Evolutionary conservation across 345 rosid species (phyloP).

Genomic region (Arabidopsis suecica): DNA sequence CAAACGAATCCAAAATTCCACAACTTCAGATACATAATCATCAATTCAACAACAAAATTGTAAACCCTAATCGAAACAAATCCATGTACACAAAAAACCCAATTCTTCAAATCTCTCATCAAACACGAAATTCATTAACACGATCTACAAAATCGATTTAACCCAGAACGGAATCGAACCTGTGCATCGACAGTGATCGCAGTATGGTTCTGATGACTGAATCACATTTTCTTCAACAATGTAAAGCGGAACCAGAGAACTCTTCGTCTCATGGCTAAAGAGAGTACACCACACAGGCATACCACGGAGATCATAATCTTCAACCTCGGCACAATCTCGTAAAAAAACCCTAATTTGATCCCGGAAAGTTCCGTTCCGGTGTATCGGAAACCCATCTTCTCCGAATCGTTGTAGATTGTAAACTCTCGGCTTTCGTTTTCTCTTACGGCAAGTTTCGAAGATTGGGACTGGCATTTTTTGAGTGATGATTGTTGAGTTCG

Average conservation of each 20-base stretch:
- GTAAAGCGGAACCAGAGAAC: conserved; percentile 65
- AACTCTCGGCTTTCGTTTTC: conserved; percentile 62
- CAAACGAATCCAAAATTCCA: neutral
- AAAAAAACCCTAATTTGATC: conserved; percentile 66
- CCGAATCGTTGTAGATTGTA: conserved; percentile 54
- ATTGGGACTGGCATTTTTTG: conserved; percentile 58
- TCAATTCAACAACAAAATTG: neutral
- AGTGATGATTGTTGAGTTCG: neutral
- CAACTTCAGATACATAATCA: neutral
- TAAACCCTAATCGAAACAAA: conserved; percentile 11
- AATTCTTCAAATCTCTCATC: conserved; percentile 1
- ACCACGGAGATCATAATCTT: conserved; percentile 58
- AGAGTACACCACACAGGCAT: conserved; percentile 76
- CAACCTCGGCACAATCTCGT: conserved; percentile 52
- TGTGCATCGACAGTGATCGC: conserved; percentile 80
- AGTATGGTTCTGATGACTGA: conserved; percentile 53
- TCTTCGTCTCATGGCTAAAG: conserved; percentile 52
- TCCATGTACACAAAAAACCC: neutral
- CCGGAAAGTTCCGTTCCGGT: conserved; percentile 56
- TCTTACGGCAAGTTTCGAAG: conserved; percentile 65
- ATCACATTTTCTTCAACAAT: conserved; percentile 61
- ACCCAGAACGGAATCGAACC: conserved; percentile 46
- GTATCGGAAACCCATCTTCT: conserved; percentile 52
- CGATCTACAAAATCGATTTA: neutral
- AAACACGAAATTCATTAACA: neutral